A percentile compares a stretch with the other conserved stretches of the same genome.
These are phyloP conservation scores for Cryptococcus sp. DNA, from an alignment of 1,284 basidiomycete species.

Conservation along the genomic window DNA sequence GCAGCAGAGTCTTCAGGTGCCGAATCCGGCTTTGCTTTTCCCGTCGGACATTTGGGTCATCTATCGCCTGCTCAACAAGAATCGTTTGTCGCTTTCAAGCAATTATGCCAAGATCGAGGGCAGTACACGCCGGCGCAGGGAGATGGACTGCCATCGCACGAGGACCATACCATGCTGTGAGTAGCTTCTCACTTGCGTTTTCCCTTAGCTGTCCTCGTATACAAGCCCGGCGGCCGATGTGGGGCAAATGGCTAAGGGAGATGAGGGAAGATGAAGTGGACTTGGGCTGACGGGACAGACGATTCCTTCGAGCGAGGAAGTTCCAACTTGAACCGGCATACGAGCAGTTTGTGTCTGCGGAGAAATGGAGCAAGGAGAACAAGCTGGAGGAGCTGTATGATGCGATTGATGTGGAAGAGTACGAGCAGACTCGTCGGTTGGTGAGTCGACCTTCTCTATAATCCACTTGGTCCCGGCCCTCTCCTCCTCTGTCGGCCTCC, in stretches of 20 bases:
- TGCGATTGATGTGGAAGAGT: conserved; percentile 13
- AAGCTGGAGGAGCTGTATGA: conserved; percentile 10
- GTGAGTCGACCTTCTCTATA: conserved; percentile 7
- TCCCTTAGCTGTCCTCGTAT: neutral
- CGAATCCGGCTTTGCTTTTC: conserved; percentile 3
- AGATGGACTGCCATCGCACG: conserved; percentile 3
- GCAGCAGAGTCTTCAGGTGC: neutral
- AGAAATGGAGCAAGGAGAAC: conserved; percentile 13
- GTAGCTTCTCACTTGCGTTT: neutral
- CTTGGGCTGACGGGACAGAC: conserved; percentile 7
- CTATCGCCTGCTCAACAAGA: conserved; percentile 6
- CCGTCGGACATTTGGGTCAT: conserved; percentile 14
- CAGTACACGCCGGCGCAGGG: conserved; percentile 1
- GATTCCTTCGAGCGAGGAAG: conserved; percentile 17
- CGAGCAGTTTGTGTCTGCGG: conserved; percentile 12
- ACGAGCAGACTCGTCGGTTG: conserved; percentile 12
- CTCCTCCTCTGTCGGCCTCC: neutral
- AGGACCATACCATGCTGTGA: conserved; percentile 10
- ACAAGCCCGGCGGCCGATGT: neutral
- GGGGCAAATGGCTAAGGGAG: neutral
- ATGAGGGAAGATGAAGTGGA: neutral
- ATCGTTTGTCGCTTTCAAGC: conserved; percentile 12
- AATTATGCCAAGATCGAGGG: conserved; percentile 7
- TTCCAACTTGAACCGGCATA: conserved; percentile 11
- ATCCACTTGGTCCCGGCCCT: neutral